Evolutionary conservation across 129 eudicot species (phyloP).

Genomic region (Smallanthus sonchifolius): DNA sequence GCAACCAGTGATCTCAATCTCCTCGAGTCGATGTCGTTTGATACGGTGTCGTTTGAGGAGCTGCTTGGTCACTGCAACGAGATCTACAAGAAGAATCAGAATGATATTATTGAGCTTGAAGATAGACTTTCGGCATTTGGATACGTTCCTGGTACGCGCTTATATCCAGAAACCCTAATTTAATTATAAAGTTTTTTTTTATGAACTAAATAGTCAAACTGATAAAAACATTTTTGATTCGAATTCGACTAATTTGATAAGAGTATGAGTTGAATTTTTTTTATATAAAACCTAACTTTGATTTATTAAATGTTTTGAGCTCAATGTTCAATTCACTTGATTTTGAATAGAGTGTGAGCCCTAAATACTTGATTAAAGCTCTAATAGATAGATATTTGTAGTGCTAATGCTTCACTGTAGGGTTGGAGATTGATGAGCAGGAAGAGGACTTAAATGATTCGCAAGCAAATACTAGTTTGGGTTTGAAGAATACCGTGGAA

Average conservation of each 20-base stretch:
- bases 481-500: constrained; percentile 33
- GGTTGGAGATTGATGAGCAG: constrained; percentile 35
- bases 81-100: constrained; percentile 57
- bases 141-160: constrained; percentile 34
- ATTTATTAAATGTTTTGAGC: not conserved
- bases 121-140: constrained; percentile 47
- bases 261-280: not conserved
- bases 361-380: not conserved
- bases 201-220: not conserved
- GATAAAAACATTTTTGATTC: not conserved
- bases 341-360: not conserved
- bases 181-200: not conserved
- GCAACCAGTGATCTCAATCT: constrained; percentile 61
- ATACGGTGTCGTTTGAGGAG: constrained; percentile 94
- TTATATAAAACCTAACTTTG: not conserved
- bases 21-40: constrained; percentile 79
- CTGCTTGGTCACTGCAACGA: constrained; percentile 82
- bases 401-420: constrained; percentile 3
- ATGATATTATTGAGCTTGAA: constrained; percentile 42
- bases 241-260: not conserved
- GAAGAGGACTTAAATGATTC: constrained; percentile 25
- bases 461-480: constrained; percentile 23
- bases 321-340: not conserved
- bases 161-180: not conserved
- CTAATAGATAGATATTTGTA: not conserved